Base-by-base conservation (phyloP, 1,284 basidiomycete genomes). In the Boletus calvinii region DNA sequence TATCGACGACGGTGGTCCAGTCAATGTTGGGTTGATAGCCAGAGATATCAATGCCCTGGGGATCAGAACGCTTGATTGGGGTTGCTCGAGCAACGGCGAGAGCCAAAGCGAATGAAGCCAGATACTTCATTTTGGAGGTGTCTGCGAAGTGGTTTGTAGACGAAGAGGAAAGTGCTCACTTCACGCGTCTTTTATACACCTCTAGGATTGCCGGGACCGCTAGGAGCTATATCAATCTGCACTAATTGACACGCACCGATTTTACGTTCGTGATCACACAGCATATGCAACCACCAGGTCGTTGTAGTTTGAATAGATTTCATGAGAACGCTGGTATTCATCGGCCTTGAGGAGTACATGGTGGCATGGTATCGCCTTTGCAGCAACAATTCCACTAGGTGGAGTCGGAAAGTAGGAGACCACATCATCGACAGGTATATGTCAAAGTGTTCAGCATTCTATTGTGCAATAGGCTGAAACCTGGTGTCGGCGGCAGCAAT, bases 1-100 rank as follows among this genome's bases (percentile, higher is more conserved):
- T 81, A n/a, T 75, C 66, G 52, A 74, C 76, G 54, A 81, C 79
- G 8, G 74, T 70, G 31, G 66, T 69, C 79, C 81, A 85, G 65
- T 85, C 71, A 20, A 86, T 69, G 54, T 62, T 64, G 22, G 74
- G 61, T 56, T 87, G 85, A 55, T 74, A 80, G 59, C 67, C 57
- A 18, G 83, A 84, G 47, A 88, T 77, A 60, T 52, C 50, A 7
- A 52, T 50, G 10, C 42, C 48, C 18, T 18, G 18, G 24, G 31
- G 46, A 6, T 41, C 15, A 6, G 46, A 34, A 17, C 31, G 37
- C 10, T 42, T 67, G 36, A 32, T 15, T 2, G 55, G 54, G 18
- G 42, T 50, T 18, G 63, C 64, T 22, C 26, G 39, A 22, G 42
- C 60, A 6, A 49, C 45, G 12, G 63, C 34, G 2, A 62, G 36